Evolutionary conservation across 306 rosid species (phyloP).

Genomic region (Neltuma alba): DNA sequence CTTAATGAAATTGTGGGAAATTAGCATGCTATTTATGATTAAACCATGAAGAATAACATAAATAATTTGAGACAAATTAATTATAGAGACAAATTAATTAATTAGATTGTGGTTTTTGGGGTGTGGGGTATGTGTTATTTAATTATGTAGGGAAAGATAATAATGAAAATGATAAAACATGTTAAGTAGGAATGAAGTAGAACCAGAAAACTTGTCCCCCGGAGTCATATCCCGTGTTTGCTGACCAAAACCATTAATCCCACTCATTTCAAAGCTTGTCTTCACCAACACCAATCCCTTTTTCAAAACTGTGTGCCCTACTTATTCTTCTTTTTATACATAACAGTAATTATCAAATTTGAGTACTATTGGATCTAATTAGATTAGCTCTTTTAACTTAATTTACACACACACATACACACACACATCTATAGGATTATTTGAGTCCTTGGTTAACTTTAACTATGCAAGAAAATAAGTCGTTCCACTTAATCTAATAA

Average conservation of each 20-base stretch:
- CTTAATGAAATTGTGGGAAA: too few relatives aligned
- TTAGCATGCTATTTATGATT: too few relatives aligned
- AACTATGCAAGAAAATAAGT: too few relatives aligned
- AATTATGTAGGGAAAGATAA: neutral
- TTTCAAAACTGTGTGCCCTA: constrained; percentile 13
- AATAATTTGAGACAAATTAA: too few relatives aligned
- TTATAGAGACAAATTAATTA: neutral
- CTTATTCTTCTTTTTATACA: neutral
- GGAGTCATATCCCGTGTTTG: constrained; percentile 21
- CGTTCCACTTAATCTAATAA: too few relatives aligned
- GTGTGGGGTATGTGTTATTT: neutral
- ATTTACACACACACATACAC: too few relatives aligned
- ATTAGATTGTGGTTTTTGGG: neutral
- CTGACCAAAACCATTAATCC: constrained; percentile 19
- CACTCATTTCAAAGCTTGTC: neutral
- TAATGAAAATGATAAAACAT: neutral
- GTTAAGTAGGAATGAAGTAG: neutral
- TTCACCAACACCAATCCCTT: neutral
- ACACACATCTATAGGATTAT: too few relatives aligned
- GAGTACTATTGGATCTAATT: neutral
- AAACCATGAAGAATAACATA: too few relatives aligned
- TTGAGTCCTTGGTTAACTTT: neutral
- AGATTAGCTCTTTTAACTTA: too few relatives aligned
- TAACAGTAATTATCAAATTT: neutral
- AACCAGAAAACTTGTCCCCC: constrained; percentile 23